These are phyloP conservation scores for Craspedostauros australis DNA, from an alignment of 108 stramenopile genomes.

Conservation along the genomic window DNA sequence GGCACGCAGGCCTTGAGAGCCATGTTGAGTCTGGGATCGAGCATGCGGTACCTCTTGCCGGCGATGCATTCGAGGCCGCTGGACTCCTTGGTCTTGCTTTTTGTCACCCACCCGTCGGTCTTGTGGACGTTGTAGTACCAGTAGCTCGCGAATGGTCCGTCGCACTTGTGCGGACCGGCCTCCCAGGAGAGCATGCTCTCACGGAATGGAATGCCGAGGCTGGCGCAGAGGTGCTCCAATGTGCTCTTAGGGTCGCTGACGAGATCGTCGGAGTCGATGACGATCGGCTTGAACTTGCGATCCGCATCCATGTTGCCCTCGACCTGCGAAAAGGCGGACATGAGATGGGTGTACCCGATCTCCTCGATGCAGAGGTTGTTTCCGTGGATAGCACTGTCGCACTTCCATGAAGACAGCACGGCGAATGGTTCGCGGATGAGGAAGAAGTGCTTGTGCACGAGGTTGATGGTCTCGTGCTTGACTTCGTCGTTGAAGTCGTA, in stretches of 20 bases:
- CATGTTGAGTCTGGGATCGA: slow-evolving; percentile 49
- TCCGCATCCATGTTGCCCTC: slow-evolving; percentile 9
- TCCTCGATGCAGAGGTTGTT: slow-evolving; percentile 64
- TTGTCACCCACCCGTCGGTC: slow-evolving; percentile 65
- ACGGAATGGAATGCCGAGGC: slow-evolving; percentile 56
- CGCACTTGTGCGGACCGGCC: slow-evolving; percentile 58
- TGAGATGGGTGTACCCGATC: slow-evolving; percentile 69
- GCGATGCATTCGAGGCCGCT: too few relatives aligned
- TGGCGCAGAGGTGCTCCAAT: slow-evolving; percentile 37
- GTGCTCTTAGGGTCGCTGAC: slow-evolving; percentile 46
- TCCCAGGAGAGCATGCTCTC: slow-evolving; percentile 68
- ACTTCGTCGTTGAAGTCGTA: slow-evolving; percentile 64
- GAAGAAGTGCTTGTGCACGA: slow-evolving; percentile 62
- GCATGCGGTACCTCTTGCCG: slow-evolving; percentile 44
- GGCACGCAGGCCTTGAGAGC: slow-evolving; percentile 61
- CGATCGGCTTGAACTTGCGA: slow-evolving; percentile 19
- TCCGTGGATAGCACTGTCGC: slow-evolving; percentile 44
- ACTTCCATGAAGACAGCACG: slow-evolving; percentile 64
- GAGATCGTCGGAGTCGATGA: slow-evolving; percentile 82
- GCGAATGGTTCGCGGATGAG: slow-evolving; percentile 61
- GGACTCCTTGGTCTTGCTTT: too few relatives aligned
- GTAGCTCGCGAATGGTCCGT: slow-evolving; percentile 77
- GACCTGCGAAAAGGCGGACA: slow-evolving; percentile 66
- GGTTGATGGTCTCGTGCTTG: slow-evolving; percentile 20
- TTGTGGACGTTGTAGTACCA: slow-evolving; percentile 83